phyloP scores from a whole-genome alignment of 345 rosid genomes.

The Anastatica hierochuntica region DNA sequence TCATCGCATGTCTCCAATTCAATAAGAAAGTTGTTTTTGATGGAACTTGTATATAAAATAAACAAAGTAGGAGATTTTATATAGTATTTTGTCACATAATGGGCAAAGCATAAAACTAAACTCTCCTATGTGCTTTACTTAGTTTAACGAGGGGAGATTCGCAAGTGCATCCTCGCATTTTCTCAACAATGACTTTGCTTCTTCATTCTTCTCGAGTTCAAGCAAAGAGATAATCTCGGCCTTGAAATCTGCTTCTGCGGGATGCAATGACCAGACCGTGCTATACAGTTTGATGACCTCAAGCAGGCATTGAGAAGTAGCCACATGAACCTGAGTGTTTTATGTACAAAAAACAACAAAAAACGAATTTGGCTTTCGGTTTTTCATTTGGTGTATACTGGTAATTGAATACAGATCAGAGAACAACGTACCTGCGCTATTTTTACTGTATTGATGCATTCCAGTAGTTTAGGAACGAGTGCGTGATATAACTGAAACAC shows the following conservation, averaged over 20 bases:
- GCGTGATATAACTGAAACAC: slow-evolving; percentile 49
- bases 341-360: neutral
- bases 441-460: slow-evolving; percentile 66
- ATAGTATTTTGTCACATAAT: no score
- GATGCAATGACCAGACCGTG: slow-evolving; percentile 27
- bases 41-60: neutral
- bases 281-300: slow-evolving; percentile 36
- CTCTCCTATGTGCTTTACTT: neutral
- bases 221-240: slow-evolving; percentile 40
- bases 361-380: no score
- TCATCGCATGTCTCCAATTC: no score
- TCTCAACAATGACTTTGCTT: slow-evolving; percentile 57
- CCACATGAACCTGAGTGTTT: slow-evolving; percentile 56
- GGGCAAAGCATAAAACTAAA: no score
- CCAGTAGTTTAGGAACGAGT: slow-evolving; percentile 45
- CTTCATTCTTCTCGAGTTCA: slow-evolving; percentile 72
- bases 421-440: slow-evolving; percentile 70
- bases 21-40: no score
- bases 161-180: slow-evolving; percentile 48
- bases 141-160: slow-evolving; percentile 13
- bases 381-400: neutral
- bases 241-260: slow-evolving; percentile 31
- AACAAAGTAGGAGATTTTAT: no score
- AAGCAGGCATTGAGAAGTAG: slow-evolving; percentile 70
- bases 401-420: neutral